Conservation (phyloP, 768 basidiomycete species). For the Serendipita vermifera region DNA sequence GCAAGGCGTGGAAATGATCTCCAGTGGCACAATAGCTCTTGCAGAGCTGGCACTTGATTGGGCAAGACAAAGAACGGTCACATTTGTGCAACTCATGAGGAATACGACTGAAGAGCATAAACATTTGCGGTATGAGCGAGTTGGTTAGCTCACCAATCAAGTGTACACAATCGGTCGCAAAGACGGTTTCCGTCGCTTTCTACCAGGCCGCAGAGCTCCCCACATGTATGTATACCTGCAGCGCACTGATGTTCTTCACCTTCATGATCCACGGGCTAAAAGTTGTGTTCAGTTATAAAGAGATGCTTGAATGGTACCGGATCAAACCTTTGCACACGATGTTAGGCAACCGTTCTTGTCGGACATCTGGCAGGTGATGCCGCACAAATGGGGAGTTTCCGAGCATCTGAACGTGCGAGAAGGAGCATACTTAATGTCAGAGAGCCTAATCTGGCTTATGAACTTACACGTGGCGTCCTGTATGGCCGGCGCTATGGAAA, state of each 20-base stretch:
- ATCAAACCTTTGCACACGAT: slow-evolving; percentile 39
- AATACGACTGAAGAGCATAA: slow-evolving; percentile 26
- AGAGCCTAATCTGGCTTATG: background rate
- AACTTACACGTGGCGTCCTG: slow-evolving; percentile 41
- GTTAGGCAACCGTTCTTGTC: slow-evolving; percentile 39
- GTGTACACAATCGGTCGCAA: slow-evolving; percentile 31
- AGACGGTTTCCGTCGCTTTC: slow-evolving; percentile 24
- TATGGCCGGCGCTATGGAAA: slow-evolving; percentile 42
- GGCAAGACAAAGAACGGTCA: slow-evolving; percentile 36
- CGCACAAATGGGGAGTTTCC: slow-evolving; percentile 40
- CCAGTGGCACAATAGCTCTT: slow-evolving; percentile 36
- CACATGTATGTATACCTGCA: slow-evolving; percentile 42
- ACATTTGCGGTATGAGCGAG: no score
- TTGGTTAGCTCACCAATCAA: slow-evolving; percentile 12
- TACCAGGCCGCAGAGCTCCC: slow-evolving; percentile 25
- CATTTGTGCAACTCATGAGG: slow-evolving; percentile 38
- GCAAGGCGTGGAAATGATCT: slow-evolving; percentile 43
- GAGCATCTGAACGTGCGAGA: slow-evolving; percentile 32
- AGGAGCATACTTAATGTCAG: background rate
- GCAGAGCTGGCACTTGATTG: slow-evolving; percentile 42
- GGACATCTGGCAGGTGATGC: slow-evolving; percentile 33
- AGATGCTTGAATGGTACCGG: background rate
- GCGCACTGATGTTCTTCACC: slow-evolving; percentile 41
- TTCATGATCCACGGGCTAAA: slow-evolving; percentile 34
- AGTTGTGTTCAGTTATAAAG: background rate